phyloP scores from a whole-genome alignment of 2,329 filamentous ascomycete species.

The Penicillium sp. region DNA sequence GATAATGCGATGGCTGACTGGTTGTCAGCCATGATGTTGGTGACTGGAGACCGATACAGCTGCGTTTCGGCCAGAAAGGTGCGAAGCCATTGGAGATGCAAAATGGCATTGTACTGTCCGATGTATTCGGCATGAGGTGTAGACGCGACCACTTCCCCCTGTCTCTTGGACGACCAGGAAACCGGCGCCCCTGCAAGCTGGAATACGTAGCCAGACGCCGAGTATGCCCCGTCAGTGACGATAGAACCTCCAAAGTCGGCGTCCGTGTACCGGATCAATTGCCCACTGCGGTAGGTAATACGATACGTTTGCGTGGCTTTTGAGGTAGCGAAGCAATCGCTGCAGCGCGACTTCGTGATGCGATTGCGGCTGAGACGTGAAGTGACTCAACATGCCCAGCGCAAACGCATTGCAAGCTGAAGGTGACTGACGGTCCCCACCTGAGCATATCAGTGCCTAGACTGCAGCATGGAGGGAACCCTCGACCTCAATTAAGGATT shows the following conservation, averaged over 20 bases:
- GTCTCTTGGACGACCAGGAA: slow-evolving; percentile 23
- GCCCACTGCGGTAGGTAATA: slow-evolving; percentile 4
- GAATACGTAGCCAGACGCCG: slow-evolving; percentile 24
- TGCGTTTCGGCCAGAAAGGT: slow-evolving; percentile 8
- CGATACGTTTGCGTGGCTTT: no score
- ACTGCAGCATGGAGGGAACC: no score
- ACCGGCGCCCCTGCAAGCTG: slow-evolving; percentile 21
- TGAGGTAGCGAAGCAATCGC: no score
- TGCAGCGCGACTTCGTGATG: no score
- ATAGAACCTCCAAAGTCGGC: slow-evolving; percentile 12
- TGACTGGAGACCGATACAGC: slow-evolving; percentile 7
- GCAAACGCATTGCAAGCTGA: no score
- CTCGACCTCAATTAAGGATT: no score
- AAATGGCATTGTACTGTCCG: slow-evolving; percentile 6
- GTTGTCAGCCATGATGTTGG: slow-evolving; percentile 14
- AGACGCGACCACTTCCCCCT: slow-evolving; percentile 9
- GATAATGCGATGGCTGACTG: slow-evolving; percentile 9
- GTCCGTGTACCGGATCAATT: slow-evolving; percentile 1
- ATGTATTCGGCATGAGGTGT: slow-evolving; percentile 6
- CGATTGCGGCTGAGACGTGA: no score
- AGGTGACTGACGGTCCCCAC: no score
- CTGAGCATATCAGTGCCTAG: no score
- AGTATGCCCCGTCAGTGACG: slow-evolving; percentile 14
- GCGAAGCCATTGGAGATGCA: slow-evolving; percentile 14
- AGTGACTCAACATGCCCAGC: no score